Evolutionary conservation across 2,329 filamentous ascomycete species (phyloP).

Genomic region (Teratosphaeria pseudoeucalypti): DNA sequence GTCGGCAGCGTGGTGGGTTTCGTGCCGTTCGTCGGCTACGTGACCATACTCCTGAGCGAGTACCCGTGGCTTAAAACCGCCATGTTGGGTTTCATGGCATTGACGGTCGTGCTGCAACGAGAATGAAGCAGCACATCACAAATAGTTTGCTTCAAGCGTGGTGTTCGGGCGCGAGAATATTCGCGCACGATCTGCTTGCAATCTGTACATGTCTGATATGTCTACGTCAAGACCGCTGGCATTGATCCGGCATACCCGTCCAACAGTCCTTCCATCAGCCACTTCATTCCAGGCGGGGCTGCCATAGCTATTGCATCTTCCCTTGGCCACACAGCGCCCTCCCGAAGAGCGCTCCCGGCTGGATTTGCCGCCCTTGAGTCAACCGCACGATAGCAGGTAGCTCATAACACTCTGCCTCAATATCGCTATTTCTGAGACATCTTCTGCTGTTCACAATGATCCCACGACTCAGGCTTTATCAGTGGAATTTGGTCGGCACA

Average conservation of each 20-base stretch:
- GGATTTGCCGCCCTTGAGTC: no score
- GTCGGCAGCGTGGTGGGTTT: conserved; percentile 88
- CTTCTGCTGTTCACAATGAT: neutral
- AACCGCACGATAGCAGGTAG: no score
- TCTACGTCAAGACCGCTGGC: neutral
- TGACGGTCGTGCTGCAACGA: conserved; percentile 83
- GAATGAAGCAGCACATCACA: conserved; percentile 45
- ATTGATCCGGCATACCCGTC: no score
- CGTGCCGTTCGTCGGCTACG: conserved; percentile 90
- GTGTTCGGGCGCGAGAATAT: conserved; percentile 4
- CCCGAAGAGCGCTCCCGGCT: no score
- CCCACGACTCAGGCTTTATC: neutral
- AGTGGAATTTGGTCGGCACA: neutral
- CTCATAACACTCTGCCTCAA: no score
- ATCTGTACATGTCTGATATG: neutral
- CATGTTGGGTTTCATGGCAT: conserved; percentile 87
- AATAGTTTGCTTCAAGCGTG: conserved; percentile 4
- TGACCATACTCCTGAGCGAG: conserved; percentile 90
- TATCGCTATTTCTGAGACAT: no score
- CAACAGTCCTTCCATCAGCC: no score
- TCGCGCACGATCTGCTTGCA: neutral
- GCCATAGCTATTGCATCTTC: no score
- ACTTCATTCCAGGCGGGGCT: no score
- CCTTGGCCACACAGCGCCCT: no score
- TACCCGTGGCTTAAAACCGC: conserved; percentile 95